phyloP scores from a whole-genome alignment of 352 stramenopile species.

The Phytophthora pini region DNA sequence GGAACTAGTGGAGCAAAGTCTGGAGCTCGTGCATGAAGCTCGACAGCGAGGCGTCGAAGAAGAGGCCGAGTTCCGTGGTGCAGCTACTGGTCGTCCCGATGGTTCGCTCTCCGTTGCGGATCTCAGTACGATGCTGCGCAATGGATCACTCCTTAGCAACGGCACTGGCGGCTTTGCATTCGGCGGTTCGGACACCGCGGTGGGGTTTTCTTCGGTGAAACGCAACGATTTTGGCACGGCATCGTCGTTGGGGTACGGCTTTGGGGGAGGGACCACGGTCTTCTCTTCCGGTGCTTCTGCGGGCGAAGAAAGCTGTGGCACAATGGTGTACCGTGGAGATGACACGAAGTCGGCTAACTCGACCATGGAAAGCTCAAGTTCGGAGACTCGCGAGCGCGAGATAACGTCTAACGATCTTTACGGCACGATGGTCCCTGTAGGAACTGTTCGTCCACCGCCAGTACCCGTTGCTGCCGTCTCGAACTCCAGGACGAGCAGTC shows the following conservation, averaged over 20 bases:
- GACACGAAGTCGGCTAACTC: constrained; percentile 20
- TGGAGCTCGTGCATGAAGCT: constrained; percentile 66
- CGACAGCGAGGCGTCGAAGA: constrained; percentile 57
- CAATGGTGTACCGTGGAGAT: constrained; percentile 59
- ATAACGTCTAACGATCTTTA: constrained; percentile 67
- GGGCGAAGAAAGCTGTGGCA: constrained; percentile 38
- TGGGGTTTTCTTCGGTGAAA: constrained; percentile 39
- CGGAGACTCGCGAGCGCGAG: constrained; percentile 26
- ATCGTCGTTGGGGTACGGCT: constrained; percentile 1
- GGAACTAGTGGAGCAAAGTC: constrained; percentile 75
- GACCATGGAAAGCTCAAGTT: constrained; percentile 17
- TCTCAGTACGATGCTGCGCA: constrained; percentile 72
- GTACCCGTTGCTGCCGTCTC: constrained; percentile 21
- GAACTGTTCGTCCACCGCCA: constrained; percentile 27
- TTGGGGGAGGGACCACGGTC: constrained; percentile 31
- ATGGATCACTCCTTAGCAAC: constrained; percentile 29
- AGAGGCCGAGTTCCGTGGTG: constrained; percentile 59
- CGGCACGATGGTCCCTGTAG: constrained; percentile 58
- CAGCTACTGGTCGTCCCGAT: constrained; percentile 58
- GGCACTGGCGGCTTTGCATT: constrained; percentile 24
- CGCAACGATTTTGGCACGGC: constrained; percentile 16
- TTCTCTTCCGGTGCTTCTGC: constrained; percentile 18
- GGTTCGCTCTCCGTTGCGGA: constrained; percentile 68
- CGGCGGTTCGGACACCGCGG: constrained; percentile 34
- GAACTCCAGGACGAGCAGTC: constrained; percentile 33